Conservation (phyloP, 106 monocot species). For the Dioscorea zingiberensis region DNA sequence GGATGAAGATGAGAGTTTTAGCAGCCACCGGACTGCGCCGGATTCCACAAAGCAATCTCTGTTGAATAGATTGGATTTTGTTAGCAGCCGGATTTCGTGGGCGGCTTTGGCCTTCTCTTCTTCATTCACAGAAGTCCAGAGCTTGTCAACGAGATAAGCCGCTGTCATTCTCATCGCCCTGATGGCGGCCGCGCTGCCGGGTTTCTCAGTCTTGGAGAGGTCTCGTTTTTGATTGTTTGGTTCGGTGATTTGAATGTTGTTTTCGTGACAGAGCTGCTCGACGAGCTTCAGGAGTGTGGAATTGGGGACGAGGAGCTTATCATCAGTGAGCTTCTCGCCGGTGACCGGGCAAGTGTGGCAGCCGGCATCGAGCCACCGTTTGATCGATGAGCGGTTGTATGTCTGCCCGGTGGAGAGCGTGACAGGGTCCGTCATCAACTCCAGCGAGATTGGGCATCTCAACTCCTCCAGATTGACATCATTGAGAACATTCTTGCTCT, state of each 20-base stretch:
- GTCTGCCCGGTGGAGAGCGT: slow-evolving; percentile 82
- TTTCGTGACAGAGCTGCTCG: slow-evolving; percentile 18
- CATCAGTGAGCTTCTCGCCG: slow-evolving; percentile 36
- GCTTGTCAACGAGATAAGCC: slow-evolving; percentile 25
- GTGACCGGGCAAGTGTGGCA: slow-evolving; percentile 71
- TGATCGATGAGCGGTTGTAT: slow-evolving; percentile 77
- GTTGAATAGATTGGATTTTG: slow-evolving; percentile 50
- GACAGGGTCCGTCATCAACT: slow-evolving; percentile 84
- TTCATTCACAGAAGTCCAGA: slow-evolving; percentile 14
- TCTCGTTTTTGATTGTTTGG: slow-evolving; percentile 10
- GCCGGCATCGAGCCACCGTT: slow-evolving; percentile 59
- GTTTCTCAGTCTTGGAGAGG: slow-evolving; percentile 13
- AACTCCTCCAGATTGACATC: slow-evolving; percentile 36
- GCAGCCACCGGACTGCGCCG: slow-evolving; percentile 49
- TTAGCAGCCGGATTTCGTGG: slow-evolving; percentile 48
- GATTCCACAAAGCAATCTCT: slow-evolving; percentile 62
- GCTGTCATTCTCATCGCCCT: slow-evolving; percentile 39
- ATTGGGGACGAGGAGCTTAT: slow-evolving; percentile 54
- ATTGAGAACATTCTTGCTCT: not conserved
- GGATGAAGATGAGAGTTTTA: slow-evolving; percentile 41
- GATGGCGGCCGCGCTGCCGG: slow-evolving; percentile 22
- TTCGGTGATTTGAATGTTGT: slow-evolving; percentile 17
- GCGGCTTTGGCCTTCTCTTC: slow-evolving; percentile 41
- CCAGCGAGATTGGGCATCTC: slow-evolving; percentile 79
- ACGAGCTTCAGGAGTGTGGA: slow-evolving; percentile 39